Evolutionary conservation across 1,284 basidiomycete species (phyloP).

Genomic region (Apiotrichum laibachii): DNA sequence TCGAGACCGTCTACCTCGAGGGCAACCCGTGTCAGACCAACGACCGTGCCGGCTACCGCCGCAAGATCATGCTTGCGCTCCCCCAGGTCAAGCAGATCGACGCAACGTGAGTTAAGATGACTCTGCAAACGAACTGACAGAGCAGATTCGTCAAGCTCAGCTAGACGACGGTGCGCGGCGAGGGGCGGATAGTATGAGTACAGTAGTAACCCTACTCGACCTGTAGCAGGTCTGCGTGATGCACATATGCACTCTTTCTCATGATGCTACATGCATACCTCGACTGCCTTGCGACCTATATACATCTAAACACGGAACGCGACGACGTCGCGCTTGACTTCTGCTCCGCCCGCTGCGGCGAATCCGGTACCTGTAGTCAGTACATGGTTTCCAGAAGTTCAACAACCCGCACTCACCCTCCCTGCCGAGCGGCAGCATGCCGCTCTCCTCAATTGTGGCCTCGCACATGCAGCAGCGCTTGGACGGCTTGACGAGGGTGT

Average conservation of each 20-base stretch:
- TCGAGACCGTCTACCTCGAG: constrained; percentile 92
- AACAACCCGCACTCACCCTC: constrained; percentile 61
- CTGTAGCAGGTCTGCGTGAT: no score
- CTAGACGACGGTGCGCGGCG: not conserved
- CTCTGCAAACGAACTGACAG: not conserved
- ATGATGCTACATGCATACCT: no score
- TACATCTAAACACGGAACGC: constrained; percentile 38
- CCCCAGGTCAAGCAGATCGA: constrained; percentile 92
- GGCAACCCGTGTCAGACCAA: constrained; percentile 83
- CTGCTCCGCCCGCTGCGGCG: constrained; percentile 84
- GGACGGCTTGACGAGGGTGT: constrained; percentile 69
- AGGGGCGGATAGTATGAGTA: no score
- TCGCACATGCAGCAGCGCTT: constrained; percentile 83
- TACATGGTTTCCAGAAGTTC: not conserved
- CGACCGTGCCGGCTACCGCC: constrained; percentile 75
- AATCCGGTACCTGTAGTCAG: constrained; percentile 74
- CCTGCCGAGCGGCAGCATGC: constrained; percentile 56
- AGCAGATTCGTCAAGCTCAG: constrained; percentile 11
- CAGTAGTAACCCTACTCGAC: no score
- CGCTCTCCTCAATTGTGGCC: constrained; percentile 40
- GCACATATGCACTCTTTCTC: no score
- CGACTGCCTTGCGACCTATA: not conserved
- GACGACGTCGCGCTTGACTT: constrained; percentile 53
- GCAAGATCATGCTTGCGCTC: constrained; percentile 83
- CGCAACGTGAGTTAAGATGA: constrained; percentile 68